Evolutionary conservation across 495 filamentous ascomycete genomes (phyloP), one percentile per base, ranked within the genome.

Genomic region (Arthonia radiata): DNA sequence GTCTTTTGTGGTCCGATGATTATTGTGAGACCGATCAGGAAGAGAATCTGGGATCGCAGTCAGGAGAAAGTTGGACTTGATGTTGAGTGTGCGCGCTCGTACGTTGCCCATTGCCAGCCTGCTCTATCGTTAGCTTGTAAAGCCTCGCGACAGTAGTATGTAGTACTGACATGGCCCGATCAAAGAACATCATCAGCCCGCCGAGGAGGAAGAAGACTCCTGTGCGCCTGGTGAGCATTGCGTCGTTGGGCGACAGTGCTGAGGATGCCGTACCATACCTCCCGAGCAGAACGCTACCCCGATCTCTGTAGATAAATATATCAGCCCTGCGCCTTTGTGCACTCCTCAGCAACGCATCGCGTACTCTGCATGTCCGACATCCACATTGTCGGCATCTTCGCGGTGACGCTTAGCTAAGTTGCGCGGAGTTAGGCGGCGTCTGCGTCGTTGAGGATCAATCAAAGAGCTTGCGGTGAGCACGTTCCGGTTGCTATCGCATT

Each of bases 1-100:
- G 86, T 93, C 41, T 92, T 92, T 45, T 70, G 60, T 25, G 79
- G 56, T n/a, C 89, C 89, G 56, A 94, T 89, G 30, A 93, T 80
- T 18, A 93, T 67, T 17, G 80, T 86, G 3, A 97, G 61, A 47
- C 86, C 86, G 57, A 90, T 67, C 19, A 97, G 68, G 59, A 97
- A 92, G 52, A 97, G 79, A 52, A 97, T 89, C 72, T 82, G 33
- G 25, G 23, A 18, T 9, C 18, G 21, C 30, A 33, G 23, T 36
- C 23, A 27, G 33, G 18, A 26, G n/a, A 26, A 12, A 13, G 22
- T 10, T 19, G 26, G 23, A 21, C 18, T 26, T 25, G 5, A 28
- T 22, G 2, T 16, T 9, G 25, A 13, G 25, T 17, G 11, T 14
- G 27, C 27, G 18, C 25, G 17, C 19, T 35, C 47, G 23, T 57